These are phyloP conservation scores for Calamus simplicifolius DNA, from an alignment of 176 grass and related monocot species.

Conservation along the genomic window DNA sequence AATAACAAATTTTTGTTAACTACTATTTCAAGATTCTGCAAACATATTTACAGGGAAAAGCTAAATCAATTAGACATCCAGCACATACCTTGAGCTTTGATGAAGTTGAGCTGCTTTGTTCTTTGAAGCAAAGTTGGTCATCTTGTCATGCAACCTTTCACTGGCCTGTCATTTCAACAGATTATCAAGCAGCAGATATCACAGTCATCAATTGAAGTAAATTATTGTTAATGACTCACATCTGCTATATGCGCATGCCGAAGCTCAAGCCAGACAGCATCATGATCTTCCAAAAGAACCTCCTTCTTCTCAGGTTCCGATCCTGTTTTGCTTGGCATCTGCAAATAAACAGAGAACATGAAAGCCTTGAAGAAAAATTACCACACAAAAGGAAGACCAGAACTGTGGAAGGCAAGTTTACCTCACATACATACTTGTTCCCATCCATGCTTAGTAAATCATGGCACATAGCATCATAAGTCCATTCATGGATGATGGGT, in stretches of 20 bases:
- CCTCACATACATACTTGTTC: constrained; percentile 89
- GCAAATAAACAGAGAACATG: constrained; percentile 25
- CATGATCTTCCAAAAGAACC: constrained; percentile 78
- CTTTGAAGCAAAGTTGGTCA: constrained; percentile 69
- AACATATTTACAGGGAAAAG: neutral
- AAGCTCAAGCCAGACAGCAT: constrained; percentile 91
- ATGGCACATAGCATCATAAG: constrained; percentile 92
- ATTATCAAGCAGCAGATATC: constrained; percentile 23
- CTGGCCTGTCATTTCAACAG: constrained; percentile 55
- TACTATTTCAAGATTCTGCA: too few species aligned
- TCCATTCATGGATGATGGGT: constrained; percentile 98
- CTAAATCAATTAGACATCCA: constrained; percentile 2
- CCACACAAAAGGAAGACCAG: constrained; percentile 4
- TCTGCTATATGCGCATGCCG: constrained; percentile 94
- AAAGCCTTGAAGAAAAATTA: neutral
- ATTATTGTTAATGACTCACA: constrained; percentile 37
- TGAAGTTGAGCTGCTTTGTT: constrained; percentile 98
- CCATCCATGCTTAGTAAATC: constrained; percentile 93
- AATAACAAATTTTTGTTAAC: too few species aligned
- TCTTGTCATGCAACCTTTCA: constrained; percentile 90
- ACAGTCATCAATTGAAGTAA: too few species aligned
- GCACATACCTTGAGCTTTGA: constrained; percentile 38
- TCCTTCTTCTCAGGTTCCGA: constrained; percentile 74
- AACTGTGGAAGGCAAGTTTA: constrained; percentile 10
- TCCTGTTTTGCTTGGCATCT: constrained; percentile 52